A percentile compares a stretch with the other conserved stretches of the same genome.
Conservation (phyloP, 768 basidiomycete species). For the Lyophyllum semitale region DNA sequence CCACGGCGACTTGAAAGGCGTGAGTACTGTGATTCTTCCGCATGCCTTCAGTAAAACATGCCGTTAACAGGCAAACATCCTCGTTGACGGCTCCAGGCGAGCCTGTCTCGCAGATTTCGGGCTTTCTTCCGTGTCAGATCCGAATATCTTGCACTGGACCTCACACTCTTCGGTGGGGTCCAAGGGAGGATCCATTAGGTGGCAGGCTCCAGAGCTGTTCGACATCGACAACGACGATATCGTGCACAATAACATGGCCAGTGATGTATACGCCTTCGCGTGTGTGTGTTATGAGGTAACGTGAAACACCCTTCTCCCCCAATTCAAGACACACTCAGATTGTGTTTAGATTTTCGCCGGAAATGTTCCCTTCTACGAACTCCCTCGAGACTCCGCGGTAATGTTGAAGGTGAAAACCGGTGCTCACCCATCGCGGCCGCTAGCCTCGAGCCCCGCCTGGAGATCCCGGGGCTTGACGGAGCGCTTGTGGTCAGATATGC, state of each 20-base stretch:
- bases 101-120: constrained; percentile 4
- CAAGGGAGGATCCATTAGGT: not conserved
- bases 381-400: not conserved
- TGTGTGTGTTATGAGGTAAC: not conserved
- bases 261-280: not conserved
- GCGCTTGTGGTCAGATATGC: not conserved
- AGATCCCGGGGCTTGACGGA: not conserved
- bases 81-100: not conserved
- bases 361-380: not conserved
- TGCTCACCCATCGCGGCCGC: not conserved
- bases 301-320: not conserved
- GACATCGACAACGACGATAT: not conserved
- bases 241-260: not conserved
- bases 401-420: not conserved
- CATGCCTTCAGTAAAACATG: not conserved
- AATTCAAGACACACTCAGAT: not conserved
- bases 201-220: constrained; percentile 4
- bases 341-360: not conserved
- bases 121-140: not conserved
- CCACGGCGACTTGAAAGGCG: constrained; percentile 14
- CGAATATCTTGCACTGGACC: not conserved
- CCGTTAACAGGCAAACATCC: not conserved
- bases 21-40: not conserved
- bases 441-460: not conserved
- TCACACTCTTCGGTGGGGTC: not conserved